These are phyloP conservation scores for Malassezia slooffiae DNA, from an alignment of 1,284 basidiomycete species.

Conservation along the genomic window DNA sequence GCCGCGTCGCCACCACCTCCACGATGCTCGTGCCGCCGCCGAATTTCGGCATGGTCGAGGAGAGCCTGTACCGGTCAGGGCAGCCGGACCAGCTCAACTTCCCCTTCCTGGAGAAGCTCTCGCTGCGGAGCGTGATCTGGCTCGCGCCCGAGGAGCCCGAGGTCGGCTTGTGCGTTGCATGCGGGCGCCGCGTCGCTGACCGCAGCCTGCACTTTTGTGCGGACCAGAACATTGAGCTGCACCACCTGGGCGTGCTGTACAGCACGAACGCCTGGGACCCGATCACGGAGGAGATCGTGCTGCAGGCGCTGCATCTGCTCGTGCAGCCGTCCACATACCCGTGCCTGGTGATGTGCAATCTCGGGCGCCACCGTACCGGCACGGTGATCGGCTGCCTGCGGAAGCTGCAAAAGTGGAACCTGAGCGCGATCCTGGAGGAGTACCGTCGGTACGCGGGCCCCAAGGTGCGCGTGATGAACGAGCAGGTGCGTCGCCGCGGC, in stretches of 20 bases:
- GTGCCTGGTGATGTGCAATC: conserved; percentile 52
- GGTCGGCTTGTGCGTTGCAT: conserved; percentile 48
- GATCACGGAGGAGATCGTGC: conserved; percentile 51
- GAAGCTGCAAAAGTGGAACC: conserved; percentile 50
- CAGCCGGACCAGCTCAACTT: conserved; percentile 53
- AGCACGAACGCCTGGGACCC: conserved; percentile 48
- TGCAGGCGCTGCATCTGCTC: conserved; percentile 51
- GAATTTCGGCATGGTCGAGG: conserved; percentile 53
- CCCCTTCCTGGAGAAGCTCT: conserved; percentile 52
- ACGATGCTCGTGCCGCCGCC: conserved; percentile 50
- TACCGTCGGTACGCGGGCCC: conserved; percentile 52
- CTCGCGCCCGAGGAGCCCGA: conserved; percentile 52
- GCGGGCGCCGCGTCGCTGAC: background rate
- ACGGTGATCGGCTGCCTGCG: conserved; percentile 51
- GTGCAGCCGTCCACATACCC: conserved; percentile 51
- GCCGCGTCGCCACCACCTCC: background rate
- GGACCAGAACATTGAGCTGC: conserved; percentile 44
- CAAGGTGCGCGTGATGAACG: conserved; percentile 52
- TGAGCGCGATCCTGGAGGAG: conserved; percentile 52
- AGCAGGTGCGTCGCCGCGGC: conserved; percentile 44
- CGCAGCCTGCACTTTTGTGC: conserved; percentile 29
- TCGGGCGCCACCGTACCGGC: conserved; percentile 52
- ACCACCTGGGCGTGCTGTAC: conserved; percentile 49
- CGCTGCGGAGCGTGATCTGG: conserved; percentile 51
- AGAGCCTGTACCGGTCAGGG: conserved; percentile 51